Evolutionary conservation across 2,329 filamentous ascomycete genomes (phyloP).

Genomic region (Bertia moriformis): DNA sequence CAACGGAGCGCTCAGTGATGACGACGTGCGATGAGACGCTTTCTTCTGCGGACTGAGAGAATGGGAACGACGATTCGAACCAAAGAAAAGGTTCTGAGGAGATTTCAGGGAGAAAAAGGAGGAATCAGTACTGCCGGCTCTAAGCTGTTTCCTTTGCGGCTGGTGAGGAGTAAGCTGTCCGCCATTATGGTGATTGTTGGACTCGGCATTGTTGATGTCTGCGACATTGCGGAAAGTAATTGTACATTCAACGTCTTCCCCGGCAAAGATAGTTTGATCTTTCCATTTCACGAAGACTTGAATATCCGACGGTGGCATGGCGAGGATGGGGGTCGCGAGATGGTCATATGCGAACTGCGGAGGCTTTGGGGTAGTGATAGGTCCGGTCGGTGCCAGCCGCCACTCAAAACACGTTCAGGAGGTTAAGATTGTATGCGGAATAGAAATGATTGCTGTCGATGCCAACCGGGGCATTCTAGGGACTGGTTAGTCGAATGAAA

Average conservation of each 20-base stretch:
- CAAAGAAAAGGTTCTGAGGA: neutral
- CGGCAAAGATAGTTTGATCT: conserved; percentile 57
- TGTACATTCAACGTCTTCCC: conserved; percentile 59
- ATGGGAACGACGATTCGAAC: conserved; percentile 8
- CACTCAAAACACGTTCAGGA: no score
- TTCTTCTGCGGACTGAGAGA: conserved; percentile 20
- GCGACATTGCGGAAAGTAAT: conserved; percentile 60
- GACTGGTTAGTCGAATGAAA: no score
- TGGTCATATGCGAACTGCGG: neutral
- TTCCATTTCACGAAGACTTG: conserved; percentile 62
- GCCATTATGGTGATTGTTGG: neutral
- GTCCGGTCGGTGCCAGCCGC: neutral
- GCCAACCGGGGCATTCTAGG: no score
- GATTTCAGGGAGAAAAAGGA: conserved; percentile 1
- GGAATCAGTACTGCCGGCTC: neutral
- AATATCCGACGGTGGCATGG: conserved; percentile 32
- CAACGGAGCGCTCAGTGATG: neutral
- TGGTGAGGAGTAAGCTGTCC: conserved; percentile 10
- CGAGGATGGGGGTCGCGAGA: neutral
- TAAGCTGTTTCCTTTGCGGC: neutral
- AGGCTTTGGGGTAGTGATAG: neutral
- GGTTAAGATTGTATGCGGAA: no score
- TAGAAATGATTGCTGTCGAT: no score
- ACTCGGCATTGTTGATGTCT: neutral
- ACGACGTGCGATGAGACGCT: neutral